Conservation (phyloP, 1,284 basidiomycete species). For the Coniferiporia sulphurascens region DNA sequence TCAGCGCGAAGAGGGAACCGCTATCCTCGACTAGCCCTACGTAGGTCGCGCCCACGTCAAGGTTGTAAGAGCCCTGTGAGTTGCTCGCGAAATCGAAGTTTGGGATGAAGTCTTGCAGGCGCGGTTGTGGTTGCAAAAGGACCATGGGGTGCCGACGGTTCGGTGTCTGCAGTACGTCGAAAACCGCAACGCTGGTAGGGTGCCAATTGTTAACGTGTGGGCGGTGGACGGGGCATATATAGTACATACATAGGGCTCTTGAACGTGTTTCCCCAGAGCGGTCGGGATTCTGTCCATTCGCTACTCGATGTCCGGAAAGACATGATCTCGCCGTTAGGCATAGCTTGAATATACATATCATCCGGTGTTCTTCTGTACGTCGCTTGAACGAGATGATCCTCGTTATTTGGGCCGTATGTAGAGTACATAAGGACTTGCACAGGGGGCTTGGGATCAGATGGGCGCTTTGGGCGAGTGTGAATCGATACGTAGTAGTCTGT, state of each 20-base stretch:
- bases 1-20: conserved; percentile 71
- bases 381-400: conserved; percentile 60
- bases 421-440: conserved; percentile 79
- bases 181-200: conserved; percentile 61
- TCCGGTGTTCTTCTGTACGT: conserved; percentile 69
- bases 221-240: background rate
- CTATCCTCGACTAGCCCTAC: conserved; percentile 65
- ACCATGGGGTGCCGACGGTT: conserved; percentile 57
- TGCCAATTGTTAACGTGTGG: conserved; percentile 12
- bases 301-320: conserved; percentile 52
- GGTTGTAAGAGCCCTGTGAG: conserved; percentile 27
- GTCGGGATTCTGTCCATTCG: conserved; percentile 30
- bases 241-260: conserved; percentile 47
- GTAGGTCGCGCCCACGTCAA: conserved; percentile 56
- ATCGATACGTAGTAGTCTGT: conserved; percentile 74
- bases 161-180: conserved; percentile 61
- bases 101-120: conserved; percentile 60
- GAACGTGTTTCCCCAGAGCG: conserved; percentile 58
- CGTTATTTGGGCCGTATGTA: conserved; percentile 79
- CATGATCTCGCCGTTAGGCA: conserved; percentile 71
- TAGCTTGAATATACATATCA: conserved; percentile 70
- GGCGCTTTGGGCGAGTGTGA: conserved; percentile 40
- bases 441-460: conserved; percentile 37
- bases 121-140: conserved; percentile 72
- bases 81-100: conserved; percentile 34